Conservation (phyloP, 2,329 filamentous ascomycete species). For the Xylariaceae sp. region DNA sequence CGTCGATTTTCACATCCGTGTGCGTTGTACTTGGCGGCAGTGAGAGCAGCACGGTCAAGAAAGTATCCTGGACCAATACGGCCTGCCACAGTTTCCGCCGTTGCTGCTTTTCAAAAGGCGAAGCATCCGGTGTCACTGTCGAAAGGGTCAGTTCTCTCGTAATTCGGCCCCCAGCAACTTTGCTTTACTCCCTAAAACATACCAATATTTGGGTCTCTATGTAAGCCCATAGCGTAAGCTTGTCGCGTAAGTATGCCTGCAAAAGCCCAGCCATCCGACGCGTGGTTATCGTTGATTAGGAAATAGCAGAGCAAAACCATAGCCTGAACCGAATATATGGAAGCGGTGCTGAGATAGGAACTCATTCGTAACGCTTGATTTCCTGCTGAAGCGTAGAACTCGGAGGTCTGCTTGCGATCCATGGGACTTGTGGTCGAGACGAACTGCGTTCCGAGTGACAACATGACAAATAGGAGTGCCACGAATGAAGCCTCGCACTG, state of each 20-base stretch:
- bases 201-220: constrained; percentile 72
- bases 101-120: constrained; percentile 68
- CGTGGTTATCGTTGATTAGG: constrained; percentile 80
- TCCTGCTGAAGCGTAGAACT: constrained; percentile 75
- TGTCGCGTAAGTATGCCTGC: constrained; percentile 71
- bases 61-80: constrained; percentile 74
- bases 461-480: constrained; percentile 69
- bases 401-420: constrained; percentile 68
- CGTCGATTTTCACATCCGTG: constrained; percentile 72
- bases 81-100: constrained; percentile 78
- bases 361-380: constrained; percentile 72
- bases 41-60: constrained; percentile 70
- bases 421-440: constrained; percentile 53
- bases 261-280: constrained; percentile 77
- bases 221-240: constrained; percentile 74
- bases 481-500: constrained; percentile 65
- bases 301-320: constrained; percentile 83
- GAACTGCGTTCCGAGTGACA: constrained; percentile 75
- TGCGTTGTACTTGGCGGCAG: constrained; percentile 73
- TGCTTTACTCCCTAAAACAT: constrained; percentile 15
- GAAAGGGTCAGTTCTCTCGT: constrained; percentile 5
- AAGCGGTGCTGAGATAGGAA: constrained; percentile 71
- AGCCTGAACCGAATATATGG: constrained; percentile 66
- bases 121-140: constrained; percentile 58
- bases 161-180: no score